Base-by-base conservation (phyloP, 257 asterid genomes). In the Linderniella brevidens region DNA sequence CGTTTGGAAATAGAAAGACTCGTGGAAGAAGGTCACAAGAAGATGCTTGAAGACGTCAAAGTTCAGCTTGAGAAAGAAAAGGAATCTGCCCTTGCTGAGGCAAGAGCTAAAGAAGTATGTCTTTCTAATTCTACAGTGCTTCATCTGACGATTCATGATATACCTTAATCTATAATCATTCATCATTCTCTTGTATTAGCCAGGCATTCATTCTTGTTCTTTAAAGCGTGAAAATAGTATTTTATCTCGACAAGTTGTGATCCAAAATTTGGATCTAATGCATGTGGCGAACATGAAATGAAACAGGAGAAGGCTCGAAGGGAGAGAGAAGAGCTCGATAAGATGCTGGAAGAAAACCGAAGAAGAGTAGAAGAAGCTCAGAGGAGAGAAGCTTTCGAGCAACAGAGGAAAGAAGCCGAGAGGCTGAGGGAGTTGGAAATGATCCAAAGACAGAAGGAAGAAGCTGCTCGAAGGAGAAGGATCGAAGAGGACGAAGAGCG, bases 301-400 rank as follows among this genome's bases (percentile, higher is more conserved):
- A 5, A 58, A 56, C 68, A 82, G 97, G 94, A 82, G 71, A 77
- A 82, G 63, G 94, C 92, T 64, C 74, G 93, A 42, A 79, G 63
- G 60, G 97, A 86, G 72, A 82, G 93, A 63, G 94, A 86, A 52
- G 94, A 82, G 65, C 82, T 86, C 20, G 97, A 86, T 53, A 86
- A 79, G 68, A 79, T 86, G 94, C 86, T 86, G 19, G 97, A 79
- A 66, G 97, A 86, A 75, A 86, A 86, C 56, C 75, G 61, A 0
- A 75, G 97, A 70, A 73, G 92, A 55, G 97, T 86, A 20, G 93
- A 86, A 75, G 97, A 86, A 68, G 64, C 97, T 46, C 97, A 86
- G 65, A 75, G 77, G 60, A 70, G 80, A 66, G 71, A 79, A 72
- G 97, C 97, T 49, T 37, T 79, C 52, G 94, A 86, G 58, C 77